A percentile compares a stretch with the other conserved stretches of the same genome.
These are phyloP conservation scores for Hyparrhenia diplandra DNA, from an alignment of 176 grass and related monocot genomes.

Conservation along the genomic window DNA sequence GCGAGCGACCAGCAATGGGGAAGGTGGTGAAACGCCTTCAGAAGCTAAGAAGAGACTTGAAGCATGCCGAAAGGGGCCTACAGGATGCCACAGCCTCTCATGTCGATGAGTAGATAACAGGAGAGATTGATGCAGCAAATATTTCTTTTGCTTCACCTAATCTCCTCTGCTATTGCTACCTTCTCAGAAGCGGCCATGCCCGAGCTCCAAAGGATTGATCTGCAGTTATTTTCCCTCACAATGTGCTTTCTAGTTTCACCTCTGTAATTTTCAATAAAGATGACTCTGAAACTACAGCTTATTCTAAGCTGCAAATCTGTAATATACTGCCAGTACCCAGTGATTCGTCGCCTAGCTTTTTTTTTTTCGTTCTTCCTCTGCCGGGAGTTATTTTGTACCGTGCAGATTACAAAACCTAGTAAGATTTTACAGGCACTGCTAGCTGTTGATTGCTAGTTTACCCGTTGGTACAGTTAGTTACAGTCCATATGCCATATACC, in stretches of 20 bases:
- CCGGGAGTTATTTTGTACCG: too few species aligned
- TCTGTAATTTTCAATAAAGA: too few species aligned
- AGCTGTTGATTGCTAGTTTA: not conserved
- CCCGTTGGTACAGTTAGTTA: not conserved
- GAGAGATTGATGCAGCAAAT: not conserved
- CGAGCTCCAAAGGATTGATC: too few species aligned
- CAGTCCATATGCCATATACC: not conserved
- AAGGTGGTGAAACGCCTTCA: not conserved
- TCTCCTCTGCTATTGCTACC: too few species aligned
- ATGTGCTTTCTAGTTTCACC: not conserved
- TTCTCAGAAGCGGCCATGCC: too few species aligned
- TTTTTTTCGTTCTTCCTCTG: too few species aligned
- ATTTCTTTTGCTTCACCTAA: not conserved
- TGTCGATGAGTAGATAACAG: not conserved
- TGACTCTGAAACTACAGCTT: not conserved
- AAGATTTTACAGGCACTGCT: too few species aligned
- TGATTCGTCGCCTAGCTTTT: not conserved
- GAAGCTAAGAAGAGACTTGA: not conserved
- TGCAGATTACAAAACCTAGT: too few species aligned
- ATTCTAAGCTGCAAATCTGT: not conserved
- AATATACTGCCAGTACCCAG: too few species aligned
- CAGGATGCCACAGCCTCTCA: too few species aligned
- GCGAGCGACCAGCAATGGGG: not conserved
- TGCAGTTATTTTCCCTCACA: not conserved
- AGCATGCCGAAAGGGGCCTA: not conserved